Conservation (phyloP, 2,329 filamentous ascomycete species). For the Colletotrichum chlorophyti region DNA sequence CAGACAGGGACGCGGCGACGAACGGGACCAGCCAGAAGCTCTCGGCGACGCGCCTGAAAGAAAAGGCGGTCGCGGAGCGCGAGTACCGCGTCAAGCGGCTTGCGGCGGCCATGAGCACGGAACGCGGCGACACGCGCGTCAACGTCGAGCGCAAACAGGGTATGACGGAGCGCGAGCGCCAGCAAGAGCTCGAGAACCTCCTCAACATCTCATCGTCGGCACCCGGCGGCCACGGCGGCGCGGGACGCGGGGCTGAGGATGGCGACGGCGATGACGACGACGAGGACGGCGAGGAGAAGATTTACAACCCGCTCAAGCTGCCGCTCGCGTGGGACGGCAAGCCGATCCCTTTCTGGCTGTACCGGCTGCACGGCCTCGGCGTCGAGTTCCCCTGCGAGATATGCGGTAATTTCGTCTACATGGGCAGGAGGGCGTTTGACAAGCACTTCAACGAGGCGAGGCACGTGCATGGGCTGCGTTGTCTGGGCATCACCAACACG, state of each 20-base stretch:
- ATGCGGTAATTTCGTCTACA: conserved; percentile 98
- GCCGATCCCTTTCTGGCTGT: conserved; percentile 98
- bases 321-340: conserved; percentile 98
- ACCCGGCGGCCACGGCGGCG: conserved; percentile 27
- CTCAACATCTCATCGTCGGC: conserved; percentile 64
- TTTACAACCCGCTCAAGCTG: conserved; percentile 96
- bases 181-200: conserved; percentile 90
- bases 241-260: conserved; percentile 36
- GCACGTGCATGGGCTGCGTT: conserved; percentile 93
- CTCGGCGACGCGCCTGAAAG: conserved; percentile 72
- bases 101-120: conserved; percentile 81
- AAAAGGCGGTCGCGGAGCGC: conserved; percentile 87
- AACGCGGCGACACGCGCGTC: conserved; percentile 86
- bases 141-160: conserved; percentile 97
- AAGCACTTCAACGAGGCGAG: conserved; percentile 97
- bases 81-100: conserved; percentile 85
- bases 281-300: conserved; percentile 81
- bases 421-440: conserved; percentile 93
- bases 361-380: conserved; percentile 93
- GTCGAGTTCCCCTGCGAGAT: conserved; percentile 97
- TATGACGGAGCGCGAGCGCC: conserved; percentile 95
- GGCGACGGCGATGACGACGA: conserved; percentile 69
- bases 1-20: conserved; percentile 34
- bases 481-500: conserved; percentile 90
- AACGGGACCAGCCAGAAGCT: conserved; percentile 37